Percentiles rank a stretch among this genome's conserved stretches.
These are phyloP conservation scores for Exophiala viscosa DNA, from an alignment of 2,329 filamentous ascomycete genomes.

Conservation along the genomic window DNA sequence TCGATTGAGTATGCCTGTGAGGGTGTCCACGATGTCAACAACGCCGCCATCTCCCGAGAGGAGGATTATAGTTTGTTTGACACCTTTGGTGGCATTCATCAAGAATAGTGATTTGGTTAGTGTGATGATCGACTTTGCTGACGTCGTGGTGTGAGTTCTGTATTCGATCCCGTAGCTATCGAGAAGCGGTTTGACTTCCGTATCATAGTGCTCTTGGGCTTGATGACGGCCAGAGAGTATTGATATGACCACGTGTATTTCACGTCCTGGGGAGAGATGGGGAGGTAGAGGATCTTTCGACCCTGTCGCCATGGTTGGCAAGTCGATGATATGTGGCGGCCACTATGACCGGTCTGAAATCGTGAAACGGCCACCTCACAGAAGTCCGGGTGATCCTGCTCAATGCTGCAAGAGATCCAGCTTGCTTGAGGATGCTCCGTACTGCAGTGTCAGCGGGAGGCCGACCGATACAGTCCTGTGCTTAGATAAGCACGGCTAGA, in stretches of 20 bases:
- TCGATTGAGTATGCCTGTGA: constrained; percentile 34
- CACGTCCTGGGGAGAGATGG: constrained; percentile 24
- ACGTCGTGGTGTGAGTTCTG: constrained; percentile 63
- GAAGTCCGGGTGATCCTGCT: too few species aligned
- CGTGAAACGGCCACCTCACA: too few species aligned
- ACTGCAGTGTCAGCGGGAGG: too few species aligned
- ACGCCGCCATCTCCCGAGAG: constrained; percentile 86
- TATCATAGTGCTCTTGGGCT: constrained; percentile 55
- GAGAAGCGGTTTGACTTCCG: constrained; percentile 56
- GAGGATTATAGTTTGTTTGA: constrained; percentile 64
- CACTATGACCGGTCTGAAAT: background rate
- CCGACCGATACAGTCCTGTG: too few species aligned
- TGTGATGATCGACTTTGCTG: constrained; percentile 59
- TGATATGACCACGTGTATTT: constrained; percentile 63
- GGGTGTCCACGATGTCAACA: constrained; percentile 73
- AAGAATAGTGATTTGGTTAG: constrained; percentile 55
- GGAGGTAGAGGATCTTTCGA: constrained; percentile 10
- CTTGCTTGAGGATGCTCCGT: too few species aligned
- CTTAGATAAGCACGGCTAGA: too few species aligned
- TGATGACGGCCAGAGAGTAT: constrained; percentile 61
- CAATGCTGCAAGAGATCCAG: too few species aligned
- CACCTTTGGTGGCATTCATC: constrained; percentile 46
- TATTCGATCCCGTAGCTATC: constrained; percentile 41
- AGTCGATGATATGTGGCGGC: background rate
- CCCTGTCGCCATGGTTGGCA: background rate